phyloP scores from a whole-genome alignment of 2,329 filamentous ascomycete genomes.

The Penicillium occitanis region DNA sequence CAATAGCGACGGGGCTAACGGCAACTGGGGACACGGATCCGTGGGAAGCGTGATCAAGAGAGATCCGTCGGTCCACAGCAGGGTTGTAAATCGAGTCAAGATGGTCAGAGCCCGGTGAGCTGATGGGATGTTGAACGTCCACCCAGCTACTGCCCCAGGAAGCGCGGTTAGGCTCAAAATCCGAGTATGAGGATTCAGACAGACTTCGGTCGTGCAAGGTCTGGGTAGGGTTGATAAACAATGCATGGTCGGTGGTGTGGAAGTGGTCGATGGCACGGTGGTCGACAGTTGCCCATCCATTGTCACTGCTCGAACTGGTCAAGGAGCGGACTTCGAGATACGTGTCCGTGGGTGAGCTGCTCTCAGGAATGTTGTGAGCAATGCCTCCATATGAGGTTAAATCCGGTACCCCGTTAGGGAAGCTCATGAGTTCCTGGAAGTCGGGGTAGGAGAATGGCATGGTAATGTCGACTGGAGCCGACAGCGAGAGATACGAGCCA shows the following conservation, averaged over 20 bases:
- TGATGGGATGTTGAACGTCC: conserved; percentile 75
- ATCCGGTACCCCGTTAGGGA: conserved; percentile 74
- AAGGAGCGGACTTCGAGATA: conserved; percentile 85
- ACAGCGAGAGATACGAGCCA: conserved; percentile 56
- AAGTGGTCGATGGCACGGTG: conserved; percentile 70
- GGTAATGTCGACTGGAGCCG: conserved; percentile 59
- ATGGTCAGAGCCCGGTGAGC: conserved; percentile 79
- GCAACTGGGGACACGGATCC: conserved; percentile 47
- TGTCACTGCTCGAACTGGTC: conserved; percentile 74
- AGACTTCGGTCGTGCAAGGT: conserved; percentile 84
- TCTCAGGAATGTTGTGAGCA: conserved; percentile 45
- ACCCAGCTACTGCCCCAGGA: conserved; percentile 77
- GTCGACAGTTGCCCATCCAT: conserved; percentile 83
- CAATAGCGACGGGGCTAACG: conserved; percentile 67
- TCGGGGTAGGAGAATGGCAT: conserved; percentile 22
- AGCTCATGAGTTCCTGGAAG: conserved; percentile 52
- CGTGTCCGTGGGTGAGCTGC: conserved; percentile 71
- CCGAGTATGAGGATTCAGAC: conserved; percentile 79
- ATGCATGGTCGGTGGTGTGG: conserved; percentile 52
- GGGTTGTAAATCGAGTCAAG: conserved; percentile 56
- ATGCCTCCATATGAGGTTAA: conserved; percentile 57
- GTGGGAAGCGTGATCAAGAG: conserved; percentile 44
- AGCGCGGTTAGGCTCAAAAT: conserved; percentile 62
- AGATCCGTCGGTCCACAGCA: conserved; percentile 41
- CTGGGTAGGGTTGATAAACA: conserved; percentile 89